These are phyloP conservation scores for Paraurostyla sp. DNA, from an alignment of 73 alveolate species.

Conservation along the genomic window DNA sequence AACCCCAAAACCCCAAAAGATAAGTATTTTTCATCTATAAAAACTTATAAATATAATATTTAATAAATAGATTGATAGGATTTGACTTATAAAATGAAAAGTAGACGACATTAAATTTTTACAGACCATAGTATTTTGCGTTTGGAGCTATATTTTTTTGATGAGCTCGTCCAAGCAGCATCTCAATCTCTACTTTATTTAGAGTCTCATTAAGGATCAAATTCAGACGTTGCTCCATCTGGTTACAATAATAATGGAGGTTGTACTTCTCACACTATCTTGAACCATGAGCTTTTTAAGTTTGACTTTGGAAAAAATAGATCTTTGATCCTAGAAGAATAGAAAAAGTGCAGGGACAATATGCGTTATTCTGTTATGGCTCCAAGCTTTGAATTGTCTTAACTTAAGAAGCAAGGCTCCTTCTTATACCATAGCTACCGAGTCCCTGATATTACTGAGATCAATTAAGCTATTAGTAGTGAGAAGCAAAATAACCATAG, in stretches of 20 bases:
- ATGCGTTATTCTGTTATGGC: background rate
- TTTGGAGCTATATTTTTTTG: slow-evolving; percentile 30
- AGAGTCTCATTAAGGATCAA: background rate
- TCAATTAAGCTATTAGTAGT: background rate
- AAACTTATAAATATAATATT: too few species aligned
- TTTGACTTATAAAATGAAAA: slow-evolving; percentile 43
- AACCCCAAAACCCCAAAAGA: too few species aligned
- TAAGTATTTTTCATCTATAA: too few species aligned
- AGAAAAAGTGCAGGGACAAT: slow-evolving; percentile 29
- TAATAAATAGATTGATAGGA: too few species aligned
- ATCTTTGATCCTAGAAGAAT: slow-evolving; percentile 14
- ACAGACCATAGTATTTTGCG: background rate
- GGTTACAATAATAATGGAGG: too few species aligned
- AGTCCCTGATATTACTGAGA: slow-evolving; percentile 32
- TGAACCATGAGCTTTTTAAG: background rate
- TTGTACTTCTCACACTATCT: too few species aligned
- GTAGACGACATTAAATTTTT: slow-evolving; percentile 5
- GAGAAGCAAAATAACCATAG: background rate
- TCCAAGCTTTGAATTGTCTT: background rate
- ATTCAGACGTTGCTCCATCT: too few species aligned
- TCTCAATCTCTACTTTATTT: background rate
- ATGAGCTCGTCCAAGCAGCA: slow-evolving; percentile 21
- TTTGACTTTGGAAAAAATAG: slow-evolving; percentile 51
- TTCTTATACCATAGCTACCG: background rate
- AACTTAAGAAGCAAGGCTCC: background rate